Conservation (phyloP, 768 basidiomycete genomes). For the Cytidiella melzeri region DNA sequence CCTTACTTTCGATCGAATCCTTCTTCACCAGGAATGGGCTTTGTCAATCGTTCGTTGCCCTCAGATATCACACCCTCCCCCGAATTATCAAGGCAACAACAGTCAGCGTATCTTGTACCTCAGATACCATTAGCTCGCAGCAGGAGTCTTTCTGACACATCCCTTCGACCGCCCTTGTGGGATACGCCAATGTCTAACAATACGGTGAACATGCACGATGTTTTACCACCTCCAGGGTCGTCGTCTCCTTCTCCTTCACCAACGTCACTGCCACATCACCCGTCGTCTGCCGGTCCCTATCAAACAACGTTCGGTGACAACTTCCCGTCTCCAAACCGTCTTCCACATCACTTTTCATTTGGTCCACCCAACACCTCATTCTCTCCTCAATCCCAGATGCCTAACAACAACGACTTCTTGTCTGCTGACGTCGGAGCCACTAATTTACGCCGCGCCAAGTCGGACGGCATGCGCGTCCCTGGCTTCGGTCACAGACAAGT, state of each 20-base stretch:
- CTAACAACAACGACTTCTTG: slow-evolving; percentile 22
- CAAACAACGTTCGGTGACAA: slow-evolving; percentile 20
- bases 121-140: slow-evolving; percentile 33
- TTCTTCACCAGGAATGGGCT: slow-evolving; percentile 15
- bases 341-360: slow-evolving; percentile 12
- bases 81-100: slow-evolving; percentile 12
- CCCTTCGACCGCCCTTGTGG: slow-evolving; percentile 52
- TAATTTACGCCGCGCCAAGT: slow-evolving; percentile 44
- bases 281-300: slow-evolving; percentile 23
- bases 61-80: slow-evolving; percentile 3
- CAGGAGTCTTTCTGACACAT: slow-evolving; percentile 57
- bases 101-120: slow-evolving; percentile 24
- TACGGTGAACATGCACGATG: slow-evolving; percentile 36
- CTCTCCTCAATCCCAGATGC: background rate
- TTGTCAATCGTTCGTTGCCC: slow-evolving; percentile 5
- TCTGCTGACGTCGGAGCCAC: slow-evolving; percentile 29
- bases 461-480: slow-evolving; percentile 35
- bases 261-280: slow-evolving; percentile 12
- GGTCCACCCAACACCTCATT: slow-evolving; percentile 6
- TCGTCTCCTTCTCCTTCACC: slow-evolving; percentile 16
- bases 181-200: slow-evolving; percentile 31
- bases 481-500: slow-evolving; percentile 39
- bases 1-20: slow-evolving; percentile 13
- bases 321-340: slow-evolving; percentile 7
- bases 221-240: slow-evolving; percentile 27